phyloP scores from a whole-genome alignment of 371 early-diverging fungal species.

The Syncephalastrum monosporum region DNA sequence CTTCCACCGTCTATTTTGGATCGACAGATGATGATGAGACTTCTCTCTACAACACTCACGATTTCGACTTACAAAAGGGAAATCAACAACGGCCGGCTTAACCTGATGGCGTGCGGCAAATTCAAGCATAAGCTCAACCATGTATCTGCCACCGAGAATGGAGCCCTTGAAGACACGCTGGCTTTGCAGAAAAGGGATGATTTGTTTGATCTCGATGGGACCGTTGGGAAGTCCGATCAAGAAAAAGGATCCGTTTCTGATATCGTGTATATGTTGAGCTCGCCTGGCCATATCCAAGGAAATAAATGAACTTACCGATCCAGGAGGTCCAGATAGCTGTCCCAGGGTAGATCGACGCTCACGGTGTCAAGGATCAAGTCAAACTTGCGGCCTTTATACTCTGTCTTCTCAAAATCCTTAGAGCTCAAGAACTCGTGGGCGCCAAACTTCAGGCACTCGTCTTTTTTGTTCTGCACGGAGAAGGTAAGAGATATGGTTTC shows the following conservation, averaged over 20 bases:
- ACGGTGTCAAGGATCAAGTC: slow-evolving; percentile 55
- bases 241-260: slow-evolving; percentile 48
- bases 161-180: slow-evolving; percentile 34
- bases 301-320: slow-evolving; percentile 14
- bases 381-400: slow-evolving; percentile 30
- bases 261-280: slow-evolving; percentile 6
- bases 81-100: slow-evolving; percentile 45
- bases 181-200: slow-evolving; percentile 23
- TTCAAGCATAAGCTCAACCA: slow-evolving; percentile 43
- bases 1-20: slow-evolving; percentile 21
- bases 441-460: slow-evolving; percentile 67
- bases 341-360: slow-evolving; percentile 45
- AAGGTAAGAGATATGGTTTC: not conserved
- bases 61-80: slow-evolving; percentile 24
- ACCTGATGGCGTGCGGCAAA: slow-evolving; percentile 55
- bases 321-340: slow-evolving; percentile 38
- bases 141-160: slow-evolving; percentile 43
- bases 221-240: slow-evolving; percentile 53
- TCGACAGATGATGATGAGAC: no score
- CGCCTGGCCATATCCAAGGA: not conserved
- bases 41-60: no score
- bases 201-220: slow-evolving; percentile 21
- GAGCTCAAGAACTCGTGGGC: slow-evolving; percentile 56
- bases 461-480: slow-evolving; percentile 51
- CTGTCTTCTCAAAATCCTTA: slow-evolving; percentile 31